Evolutionary conservation across 2,329 filamentous ascomycete genomes (phyloP), one percentile per base, ranked within the genome.

Genomic region (Trichoderma gracile): DNA sequence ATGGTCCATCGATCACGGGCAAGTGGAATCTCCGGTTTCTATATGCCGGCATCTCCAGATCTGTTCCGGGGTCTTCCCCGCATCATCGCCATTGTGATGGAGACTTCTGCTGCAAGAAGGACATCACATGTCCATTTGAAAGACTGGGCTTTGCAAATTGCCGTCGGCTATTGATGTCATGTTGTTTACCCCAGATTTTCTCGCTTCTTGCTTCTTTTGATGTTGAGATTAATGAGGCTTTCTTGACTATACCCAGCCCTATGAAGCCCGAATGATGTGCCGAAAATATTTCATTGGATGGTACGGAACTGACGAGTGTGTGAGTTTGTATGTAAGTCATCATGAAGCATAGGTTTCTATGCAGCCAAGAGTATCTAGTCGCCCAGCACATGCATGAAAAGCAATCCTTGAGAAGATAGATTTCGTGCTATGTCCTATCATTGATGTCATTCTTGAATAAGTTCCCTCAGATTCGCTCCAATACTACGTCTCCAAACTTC

Each of bases 41-140:
- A 33, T 15, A 53, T 61, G 58, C 58, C 58, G 58, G 25, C 5
- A 61, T 52, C 57, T 33, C 46, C 46, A 61, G 58, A 53, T 53
- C 49, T 5, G 21, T 25, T 43, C 38, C 47, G 38, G 33, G 47
- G 43, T 61, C 58, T 45, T 53, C 58, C 58, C 58, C 58, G 47
- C 58, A 61, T 61, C 30, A 21, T 53, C n/a, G 17, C 15, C 23
- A 19, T 53, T 4, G 6, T 0, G 19, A 53, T 38, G 50, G 50
- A 40, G 27, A 40, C 21, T 21, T 14, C 55, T 17, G 27, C 9
- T 3, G 25, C 25, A 38, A 5, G 5, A 38, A 14, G 38, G 12
- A 23, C 5, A 45, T 30, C 19, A 33, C 19, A 49, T 49, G 43
- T 8, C 9, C 5, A 40, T 1, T n/a, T 23, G 12, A 6, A 15